A percentile compares a stretch with the other conserved stretches of the same genome.
These are phyloP conservation scores for Apophysomyces variabilis DNA, from an alignment of 371 early-diverging fungal genomes.

Conservation along the genomic window DNA sequence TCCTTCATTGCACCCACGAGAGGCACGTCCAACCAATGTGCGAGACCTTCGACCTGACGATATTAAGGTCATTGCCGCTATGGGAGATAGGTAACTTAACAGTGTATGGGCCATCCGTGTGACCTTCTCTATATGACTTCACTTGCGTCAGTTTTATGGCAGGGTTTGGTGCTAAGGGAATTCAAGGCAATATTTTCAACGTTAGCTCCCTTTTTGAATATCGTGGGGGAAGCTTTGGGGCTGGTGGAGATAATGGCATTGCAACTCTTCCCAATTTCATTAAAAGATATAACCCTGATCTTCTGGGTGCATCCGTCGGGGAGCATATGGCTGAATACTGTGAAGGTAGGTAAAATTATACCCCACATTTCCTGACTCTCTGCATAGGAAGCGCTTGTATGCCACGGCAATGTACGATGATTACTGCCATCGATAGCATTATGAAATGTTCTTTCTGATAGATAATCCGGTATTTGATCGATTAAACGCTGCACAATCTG, in stretches of 20 bases:
- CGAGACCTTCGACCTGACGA: conserved; percentile 24
- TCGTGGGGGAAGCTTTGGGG: conserved; percentile 50
- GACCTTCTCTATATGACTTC: background rate
- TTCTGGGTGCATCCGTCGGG: conserved; percentile 42
- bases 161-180: conserved; percentile 36
- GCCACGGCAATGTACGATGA: background rate
- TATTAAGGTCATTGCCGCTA: conserved; percentile 26
- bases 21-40: conserved; percentile 14
- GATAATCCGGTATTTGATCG: conserved; percentile 31
- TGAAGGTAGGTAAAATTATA: conserved; percentile 29
- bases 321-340: conserved; percentile 38
- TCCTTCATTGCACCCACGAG: conserved; percentile 37
- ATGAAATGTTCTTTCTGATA: background rate
- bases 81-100: conserved; percentile 38
- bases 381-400: conserved; percentile 20
- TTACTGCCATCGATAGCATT: background rate
- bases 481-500: conserved; percentile 50
- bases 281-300: conserved; percentile 36
- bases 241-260: conserved; percentile 48
- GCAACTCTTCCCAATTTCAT: conserved; percentile 45
- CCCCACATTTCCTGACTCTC: conserved; percentile 24
- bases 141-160: conserved; percentile 37
- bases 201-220: conserved; percentile 32
- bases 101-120: background rate
- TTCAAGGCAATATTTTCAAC: conserved; percentile 21